Conservation (phyloP, 768 basidiomycete genomes). For the Trametes gibbosa region DNA sequence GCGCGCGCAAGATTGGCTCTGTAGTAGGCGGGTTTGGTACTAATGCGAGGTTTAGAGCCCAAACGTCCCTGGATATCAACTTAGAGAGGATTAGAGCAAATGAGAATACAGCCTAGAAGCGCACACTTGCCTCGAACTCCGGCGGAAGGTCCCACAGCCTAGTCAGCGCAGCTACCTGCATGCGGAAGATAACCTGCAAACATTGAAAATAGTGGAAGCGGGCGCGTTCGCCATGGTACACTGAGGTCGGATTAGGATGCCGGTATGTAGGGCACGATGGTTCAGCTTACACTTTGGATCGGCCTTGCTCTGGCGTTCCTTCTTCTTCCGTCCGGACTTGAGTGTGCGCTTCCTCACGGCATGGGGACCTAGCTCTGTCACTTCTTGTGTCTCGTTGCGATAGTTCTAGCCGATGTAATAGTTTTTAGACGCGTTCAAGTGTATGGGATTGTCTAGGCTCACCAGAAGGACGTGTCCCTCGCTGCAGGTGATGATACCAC, state of each 20-base stretch:
- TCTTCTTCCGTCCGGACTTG: conserved; percentile 55
- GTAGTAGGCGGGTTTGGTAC: conserved; percentile 57
- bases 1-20: conserved; percentile 54
- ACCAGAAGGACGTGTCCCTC: conserved; percentile 93
- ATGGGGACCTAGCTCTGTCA: conserved; percentile 62
- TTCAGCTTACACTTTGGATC: conserved; percentile 57
- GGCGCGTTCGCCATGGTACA: conserved; percentile 80
- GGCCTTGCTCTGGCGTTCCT: conserved; percentile 45
- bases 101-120: background rate
- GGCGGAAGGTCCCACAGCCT: conserved; percentile 67
- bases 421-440: background rate
- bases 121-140: conserved; percentile 68
- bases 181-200: conserved; percentile 75
- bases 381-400: conserved; percentile 73
- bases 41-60: conserved; percentile 69
- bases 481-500: conserved; percentile 80
- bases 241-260: conserved; percentile 37
- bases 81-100: conserved; percentile 29
- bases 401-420: conserved; percentile 54
- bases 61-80: conserved; percentile 77
- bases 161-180: conserved; percentile 65
- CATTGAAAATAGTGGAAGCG: conserved; percentile 82
- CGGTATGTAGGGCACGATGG: background rate
- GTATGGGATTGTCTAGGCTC: background rate
- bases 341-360: conserved; percentile 62